These are phyloP conservation scores for Basidiobolus heterosporus DNA, from an alignment of 371 early-diverging fungal species.

Conservation along the genomic window DNA sequence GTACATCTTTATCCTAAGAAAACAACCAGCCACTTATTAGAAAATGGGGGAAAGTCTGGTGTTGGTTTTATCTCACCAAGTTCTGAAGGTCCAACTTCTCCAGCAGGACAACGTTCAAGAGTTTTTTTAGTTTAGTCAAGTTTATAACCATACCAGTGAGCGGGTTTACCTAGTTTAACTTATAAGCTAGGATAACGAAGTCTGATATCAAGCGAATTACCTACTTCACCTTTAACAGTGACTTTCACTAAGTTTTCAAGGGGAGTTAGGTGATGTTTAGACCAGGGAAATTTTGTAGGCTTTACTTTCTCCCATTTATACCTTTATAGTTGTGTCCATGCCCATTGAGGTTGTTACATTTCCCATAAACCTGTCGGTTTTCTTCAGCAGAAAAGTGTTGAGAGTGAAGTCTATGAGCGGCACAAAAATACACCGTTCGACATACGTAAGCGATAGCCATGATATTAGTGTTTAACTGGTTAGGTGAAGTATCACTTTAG, in stretches of 20 bases:
- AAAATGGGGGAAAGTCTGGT: background rate
- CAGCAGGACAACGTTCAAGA: conserved; percentile 48
- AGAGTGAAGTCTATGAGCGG: conserved; percentile 78
- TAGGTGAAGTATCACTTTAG: too few species aligned
- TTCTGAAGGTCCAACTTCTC: conserved; percentile 75
- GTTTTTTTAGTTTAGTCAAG: conserved; percentile 58
- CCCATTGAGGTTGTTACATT: conserved; percentile 69
- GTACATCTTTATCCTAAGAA: conserved; percentile 53
- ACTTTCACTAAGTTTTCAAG: conserved; percentile 37
- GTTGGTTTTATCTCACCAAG: conserved; percentile 24
- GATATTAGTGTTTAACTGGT: background rate
- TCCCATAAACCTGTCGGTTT: conserved; percentile 59
- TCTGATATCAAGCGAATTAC: background rate
- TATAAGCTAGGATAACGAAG: background rate
- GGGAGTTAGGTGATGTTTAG: background rate
- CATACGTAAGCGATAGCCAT: conserved; percentile 41
- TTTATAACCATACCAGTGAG: conserved; percentile 79
- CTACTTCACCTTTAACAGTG: conserved; percentile 43
- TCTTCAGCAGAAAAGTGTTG: conserved; percentile 45
- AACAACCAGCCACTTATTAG: background rate
- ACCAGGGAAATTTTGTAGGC: background rate
- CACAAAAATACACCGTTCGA: conserved; percentile 62
- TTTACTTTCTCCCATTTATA: too few species aligned
- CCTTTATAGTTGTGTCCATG: conserved; percentile 86
- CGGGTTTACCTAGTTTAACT: conserved; percentile 30